Evolutionary conservation across 129 eudicot species (phyloP).

Genomic region (Dittrichia graveolens): DNA sequence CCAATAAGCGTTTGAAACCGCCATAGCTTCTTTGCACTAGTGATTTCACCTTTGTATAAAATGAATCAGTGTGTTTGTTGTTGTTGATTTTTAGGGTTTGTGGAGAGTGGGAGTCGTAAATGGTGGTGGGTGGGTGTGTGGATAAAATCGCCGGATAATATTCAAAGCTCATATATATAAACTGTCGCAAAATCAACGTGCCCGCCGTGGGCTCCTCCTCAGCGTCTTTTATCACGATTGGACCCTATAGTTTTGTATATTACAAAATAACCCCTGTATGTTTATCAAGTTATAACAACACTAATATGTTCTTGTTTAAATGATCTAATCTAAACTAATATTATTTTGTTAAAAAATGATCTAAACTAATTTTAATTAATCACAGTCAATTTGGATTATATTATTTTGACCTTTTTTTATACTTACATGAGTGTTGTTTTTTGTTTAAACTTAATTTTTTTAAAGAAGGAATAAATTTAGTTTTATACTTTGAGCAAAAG

Average conservation of each 20-base stretch:
- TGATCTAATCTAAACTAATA: no score
- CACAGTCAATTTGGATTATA: no score
- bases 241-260: neutral
- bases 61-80: neutral
- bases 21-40: conserved; percentile 43
- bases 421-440: no score
- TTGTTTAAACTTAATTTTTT: no score
- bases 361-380: no score
- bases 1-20: conserved; percentile 67
- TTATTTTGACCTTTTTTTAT: no score
- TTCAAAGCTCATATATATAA: conserved; percentile 9
- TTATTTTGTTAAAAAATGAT: no score
- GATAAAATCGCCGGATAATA: conserved; percentile 53
- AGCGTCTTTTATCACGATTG: neutral
- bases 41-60: neutral
- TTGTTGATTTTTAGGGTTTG: conserved; percentile 30
- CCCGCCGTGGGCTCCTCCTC: conserved; percentile 23
- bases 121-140: conserved; percentile 33
- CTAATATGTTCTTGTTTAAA: no score
- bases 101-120: conserved; percentile 13
- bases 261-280: neutral
- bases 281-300: no score
- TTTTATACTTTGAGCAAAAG: no score
- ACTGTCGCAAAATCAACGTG: conserved; percentile 3
- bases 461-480: no score